Base-by-base conservation (phyloP, 2,329 filamentous ascomycete species). In the Colletotrichum tanaceti region DNA sequence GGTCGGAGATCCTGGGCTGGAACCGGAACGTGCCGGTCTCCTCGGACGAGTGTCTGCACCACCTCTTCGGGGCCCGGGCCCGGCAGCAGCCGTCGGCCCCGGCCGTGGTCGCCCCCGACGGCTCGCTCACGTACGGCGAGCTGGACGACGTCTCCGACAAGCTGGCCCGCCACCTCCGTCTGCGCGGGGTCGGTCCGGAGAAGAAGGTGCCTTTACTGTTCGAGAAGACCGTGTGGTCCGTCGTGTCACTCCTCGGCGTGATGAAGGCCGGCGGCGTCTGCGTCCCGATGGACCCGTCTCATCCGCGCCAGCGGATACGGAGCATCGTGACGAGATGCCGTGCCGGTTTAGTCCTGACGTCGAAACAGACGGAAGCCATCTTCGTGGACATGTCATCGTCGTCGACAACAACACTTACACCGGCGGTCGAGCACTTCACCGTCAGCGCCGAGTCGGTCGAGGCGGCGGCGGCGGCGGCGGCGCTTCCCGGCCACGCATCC, bases 231-330 rank as follows among this genome's bases (percentile, higher is more conserved):
- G 65, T 54, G 7, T 73, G 71, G 72, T 68, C 73, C 18, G 44
- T 74, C 5, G 72, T 78, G 5, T 73, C 72, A 1, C 73, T 78
- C 43, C 35, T 79, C 0, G 77, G 70, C 6, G 58, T 77, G 10
- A 71, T 78, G 65, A 77, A 76, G 62, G 67, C 77, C 3, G 77
- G 78, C 5, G 77, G 73, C 10, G 74, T 73, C 3, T 76, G 77
- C 44, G 75, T 76, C 2, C 73, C 74, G 11, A 63, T 78, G 14
- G 76, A 78, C 47, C 73, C 72, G 28, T 52, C 32, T n/a, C 20
- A 53, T 38, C 46, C 58, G 16, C 41, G 41, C 43, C 41, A 35
- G 43, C 41, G 55, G 6, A 47, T 47, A 14, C 28, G 14, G 55
- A 18, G 47, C 6, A 58, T 58, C 41, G 18, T 47, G 5, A 32